Evolutionary conservation across 768 basidiomycete genomes (phyloP), one percentile per base, ranked within the genome.

Genomic region (Boletus edulis): DNA sequence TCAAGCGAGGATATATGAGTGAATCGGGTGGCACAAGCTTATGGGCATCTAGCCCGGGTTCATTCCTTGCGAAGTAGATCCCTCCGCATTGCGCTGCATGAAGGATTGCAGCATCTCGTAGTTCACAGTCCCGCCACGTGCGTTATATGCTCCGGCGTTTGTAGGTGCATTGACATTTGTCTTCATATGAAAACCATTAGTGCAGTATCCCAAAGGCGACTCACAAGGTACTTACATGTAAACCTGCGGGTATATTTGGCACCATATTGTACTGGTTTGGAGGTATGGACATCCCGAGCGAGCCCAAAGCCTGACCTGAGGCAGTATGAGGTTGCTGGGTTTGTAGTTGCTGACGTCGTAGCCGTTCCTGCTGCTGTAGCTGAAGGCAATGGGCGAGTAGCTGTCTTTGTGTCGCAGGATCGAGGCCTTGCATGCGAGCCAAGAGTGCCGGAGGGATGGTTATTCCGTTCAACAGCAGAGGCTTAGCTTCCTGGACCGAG

Each of bases 51-150:
- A 56, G 31, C 70, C 54, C 4, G 54, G 24, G 17, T 59, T 56
- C 54, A 56, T 58, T 27, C 62, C 58, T 53, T 68, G 59, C 9
- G 62, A 59, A 20, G 58, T 43, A 35, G 66, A 59, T 55, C 71
- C 71, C 4, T 75, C 73, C 32, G 61, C 69, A 51, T 50, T 75
- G 17, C 76, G 68, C 48, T 76, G 74, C 71, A 78, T 77, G 56
- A 78, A 78, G 22, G 77, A 78, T 64, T 77, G 76, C 61, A 78
- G 29, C 74, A 78, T 74, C 57, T 77, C 76, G 11, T 58, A 66
- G 59, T 71, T 75, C 49, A 77, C 63, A 2, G 63, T 64, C 18
- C 67, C 61, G 13, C 61, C 51, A 1, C 58, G 60, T 5, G 58
- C 17, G 34, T 66, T 65, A 31, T 72, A 70, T 51, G 64, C 49